Evolutionary conservation across 2,329 filamentous ascomycete species (phyloP).

Genomic region (Fusarium torulosum): DNA sequence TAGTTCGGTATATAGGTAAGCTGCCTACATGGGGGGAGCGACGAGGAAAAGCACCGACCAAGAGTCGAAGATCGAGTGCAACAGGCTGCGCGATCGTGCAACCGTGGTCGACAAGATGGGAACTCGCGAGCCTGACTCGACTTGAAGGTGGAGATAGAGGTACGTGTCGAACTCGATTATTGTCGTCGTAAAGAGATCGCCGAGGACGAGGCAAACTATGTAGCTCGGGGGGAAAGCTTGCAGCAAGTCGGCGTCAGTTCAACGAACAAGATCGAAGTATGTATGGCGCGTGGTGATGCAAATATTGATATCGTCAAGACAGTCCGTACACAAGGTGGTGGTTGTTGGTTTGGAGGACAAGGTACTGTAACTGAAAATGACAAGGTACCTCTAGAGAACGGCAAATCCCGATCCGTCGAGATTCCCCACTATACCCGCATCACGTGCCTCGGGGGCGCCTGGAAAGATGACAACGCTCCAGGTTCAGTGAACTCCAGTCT

Average conservation of each 20-base stretch:
- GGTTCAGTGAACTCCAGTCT: background rate
- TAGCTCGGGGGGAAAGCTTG: slow-evolving; percentile 42
- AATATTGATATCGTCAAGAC: slow-evolving; percentile 48
- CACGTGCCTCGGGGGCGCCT: slow-evolving; percentile 43
- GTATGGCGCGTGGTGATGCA: slow-evolving; percentile 44
- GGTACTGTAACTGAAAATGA: slow-evolving; percentile 50
- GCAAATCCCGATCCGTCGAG: slow-evolving; percentile 50
- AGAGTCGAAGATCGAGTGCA: slow-evolving; percentile 27
- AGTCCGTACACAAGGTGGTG: slow-evolving; percentile 44
- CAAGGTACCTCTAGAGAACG: no score
- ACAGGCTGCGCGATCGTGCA: slow-evolving; percentile 43
- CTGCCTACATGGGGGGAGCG: slow-evolving; percentile 54
- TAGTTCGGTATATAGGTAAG: slow-evolving; percentile 43
- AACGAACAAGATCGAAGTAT: slow-evolving; percentile 30
- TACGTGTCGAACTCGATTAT: slow-evolving; percentile 46
- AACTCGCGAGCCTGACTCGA: slow-evolving; percentile 41
- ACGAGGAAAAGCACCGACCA: slow-evolving; percentile 29
- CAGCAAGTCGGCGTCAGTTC: slow-evolving; percentile 42
- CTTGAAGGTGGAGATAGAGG: slow-evolving; percentile 41
- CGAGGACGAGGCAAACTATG: slow-evolving; percentile 45
- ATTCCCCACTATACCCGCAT: no score
- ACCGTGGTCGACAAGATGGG: slow-evolving; percentile 33
- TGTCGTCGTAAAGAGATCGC: slow-evolving; percentile 37
- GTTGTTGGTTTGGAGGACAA: slow-evolving; percentile 50
- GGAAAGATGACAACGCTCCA: no score